These are phyloP conservation scores for Diaporthe caulivora DNA, from an alignment of 2,329 filamentous ascomycete genomes.

Conservation along the genomic window DNA sequence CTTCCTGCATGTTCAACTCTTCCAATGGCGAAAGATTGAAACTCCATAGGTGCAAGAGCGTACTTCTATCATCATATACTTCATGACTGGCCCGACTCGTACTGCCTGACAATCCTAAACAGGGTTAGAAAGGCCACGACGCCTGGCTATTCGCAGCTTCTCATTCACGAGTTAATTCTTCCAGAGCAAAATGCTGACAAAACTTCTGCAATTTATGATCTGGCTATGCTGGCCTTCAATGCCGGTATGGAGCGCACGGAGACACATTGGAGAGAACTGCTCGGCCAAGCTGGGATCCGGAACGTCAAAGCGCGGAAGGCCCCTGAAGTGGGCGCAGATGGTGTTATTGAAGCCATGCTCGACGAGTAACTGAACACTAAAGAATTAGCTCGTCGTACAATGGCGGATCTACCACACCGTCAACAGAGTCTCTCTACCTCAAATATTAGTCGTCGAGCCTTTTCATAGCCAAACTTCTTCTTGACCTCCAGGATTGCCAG, in stretches of 20 bases:
- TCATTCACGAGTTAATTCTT: conserved; percentile 51
- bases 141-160: conserved; percentile 49
- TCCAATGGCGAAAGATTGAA: background rate
- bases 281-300: conserved; percentile 42
- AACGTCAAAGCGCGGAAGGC: conserved; percentile 44
- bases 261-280: conserved; percentile 45
- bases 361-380: background rate
- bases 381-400: too few relatives aligned
- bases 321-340: conserved; percentile 42
- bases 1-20: background rate
- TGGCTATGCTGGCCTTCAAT: conserved; percentile 49
- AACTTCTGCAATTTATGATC: conserved; percentile 45
- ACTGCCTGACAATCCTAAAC: conserved; percentile 49
- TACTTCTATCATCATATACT: conserved; percentile 50
- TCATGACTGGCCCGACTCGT: conserved; percentile 53
- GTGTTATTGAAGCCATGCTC: conserved; percentile 32
- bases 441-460: background rate
- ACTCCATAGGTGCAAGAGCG: conserved; percentile 45
- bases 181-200: conserved; percentile 43
- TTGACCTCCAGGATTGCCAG: conserved; percentile 14
- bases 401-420: too few relatives aligned
- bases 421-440: background rate
- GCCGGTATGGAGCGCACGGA: conserved; percentile 46
- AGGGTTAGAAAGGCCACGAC: conserved; percentile 47
- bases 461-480: background rate